Base-by-base conservation (phyloP, 768 basidiomycete species). In the Pisolithus marmoratus region DNA sequence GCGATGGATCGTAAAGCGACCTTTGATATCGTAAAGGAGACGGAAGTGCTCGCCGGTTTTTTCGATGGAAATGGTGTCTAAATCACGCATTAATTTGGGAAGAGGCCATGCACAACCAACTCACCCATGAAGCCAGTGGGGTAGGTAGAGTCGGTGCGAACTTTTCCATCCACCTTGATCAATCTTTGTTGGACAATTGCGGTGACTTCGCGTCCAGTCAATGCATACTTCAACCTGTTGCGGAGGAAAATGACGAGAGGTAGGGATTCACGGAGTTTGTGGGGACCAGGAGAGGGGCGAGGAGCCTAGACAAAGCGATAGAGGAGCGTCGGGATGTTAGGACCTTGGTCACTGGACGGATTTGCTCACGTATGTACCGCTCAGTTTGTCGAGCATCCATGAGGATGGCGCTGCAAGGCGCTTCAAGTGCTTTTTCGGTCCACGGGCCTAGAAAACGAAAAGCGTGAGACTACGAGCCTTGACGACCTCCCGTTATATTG, bases 341-440 rank as follows among this genome's bases (percentile, higher is more conserved):
- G 36, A 24, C 29, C 20, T 23, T 4, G 24, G n/a, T 14, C n/a
- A 36, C 3, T 26, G 12, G 12, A 29, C 19, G n/a, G 34, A 19
- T 42, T 34, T 56, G 72, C 88, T 70, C 73, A 93, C 92, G 64
- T 91, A 95, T 60, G 92, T 93, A 54, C 92, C 92, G 74, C 89
- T 85, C 65, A 99, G 75, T 79, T 99, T 99, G 81, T 98, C 93
- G 58, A 99, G 82, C 94, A 99, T 97, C 96, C 96, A 99, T 78
- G 92, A 88, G 44, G 93, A 95, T 58, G 96, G 96, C 56, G 96
- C 96, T 60, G 86, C 85, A 54, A 98, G 83, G 68, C 95, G 90
- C 83, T 97, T 97, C 78, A 97, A 83, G 71, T 97, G 94, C 76
- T 96, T 96, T 87, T 90, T 96, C 58, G 94, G 94, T 85, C 94